Base-by-base conservation (phyloP, 805 yeast species). In the Starmera quercuum region DNA sequence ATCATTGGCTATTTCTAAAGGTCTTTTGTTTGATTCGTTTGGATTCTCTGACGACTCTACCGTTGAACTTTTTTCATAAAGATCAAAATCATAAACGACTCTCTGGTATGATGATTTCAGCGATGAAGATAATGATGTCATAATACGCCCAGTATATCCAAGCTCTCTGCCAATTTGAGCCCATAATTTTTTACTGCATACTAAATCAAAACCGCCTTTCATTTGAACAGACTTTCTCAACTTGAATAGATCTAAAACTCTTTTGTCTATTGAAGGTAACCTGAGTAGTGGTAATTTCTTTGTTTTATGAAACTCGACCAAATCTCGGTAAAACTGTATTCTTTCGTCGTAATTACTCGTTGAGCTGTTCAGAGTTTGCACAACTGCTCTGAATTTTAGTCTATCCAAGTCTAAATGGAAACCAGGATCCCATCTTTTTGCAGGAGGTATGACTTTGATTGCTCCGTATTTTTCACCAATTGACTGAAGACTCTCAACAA, bases 91-190 rank as follows among this genome's bases (percentile, higher is more conserved):
- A 16, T 42, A 38, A 20, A 74, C 41, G 13, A 68, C 58, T 39
- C 69, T 66, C 38, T 66, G 64, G 46, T 78, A 79, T 1, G 82
- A 72, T 2, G 73, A 55, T 47, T 79, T 74, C 39, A 83, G 58
- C 2, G 86, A 71, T 12, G 86, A 71, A 11, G 85, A 76, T 29
- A 82, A 54, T 10, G 86, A 78, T 21, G 83, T 77, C 72, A 79
- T 77, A 33, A 78, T 75, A 44, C 75, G 70, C 2, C 85, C 86
- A 21, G 75, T 69, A 51, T 78, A 82, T 0, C 95, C 94, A 32
- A 85, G 58, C 45, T 83, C 95, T 35, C 87, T 64, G 11, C 90
- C 90, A 8, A 85, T 71, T 48, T 82, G 86, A 1, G 86, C 86
- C 95, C 95, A 85, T 30, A 74, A 62, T 47, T 82, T 81, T 36